Evolutionary conservation across 768 basidiomycete genomes (phyloP).

Genomic region (Pulveroboletus sp.): DNA sequence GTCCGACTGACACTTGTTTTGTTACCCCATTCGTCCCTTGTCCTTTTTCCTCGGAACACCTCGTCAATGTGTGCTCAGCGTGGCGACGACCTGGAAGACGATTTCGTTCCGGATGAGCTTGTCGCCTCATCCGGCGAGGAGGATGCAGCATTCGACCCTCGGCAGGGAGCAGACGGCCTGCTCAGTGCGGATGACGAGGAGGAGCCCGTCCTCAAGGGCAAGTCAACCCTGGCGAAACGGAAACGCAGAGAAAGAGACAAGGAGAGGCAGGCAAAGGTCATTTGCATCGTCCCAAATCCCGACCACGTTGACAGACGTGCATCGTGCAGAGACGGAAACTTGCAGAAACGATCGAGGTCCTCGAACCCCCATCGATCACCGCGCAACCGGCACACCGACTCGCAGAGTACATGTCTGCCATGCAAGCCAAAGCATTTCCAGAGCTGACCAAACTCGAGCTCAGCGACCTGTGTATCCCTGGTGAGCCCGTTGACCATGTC

Average conservation of each 20-base stretch:
- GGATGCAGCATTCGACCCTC: constrained; percentile 23
- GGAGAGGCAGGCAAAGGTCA: constrained; percentile 68
- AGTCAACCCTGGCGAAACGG: constrained; percentile 48
- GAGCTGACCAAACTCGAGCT: constrained; percentile 77
- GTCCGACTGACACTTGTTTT: too few relatives aligned
- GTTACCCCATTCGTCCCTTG: too few relatives aligned
- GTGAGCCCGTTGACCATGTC: constrained; percentile 41
- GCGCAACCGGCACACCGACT: constrained; percentile 55
- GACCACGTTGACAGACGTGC: constrained; percentile 7
- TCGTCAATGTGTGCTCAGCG: constrained; percentile 35
- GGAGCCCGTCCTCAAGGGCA: constrained; percentile 20
- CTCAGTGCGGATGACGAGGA: constrained; percentile 46
- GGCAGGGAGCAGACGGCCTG: constrained; percentile 30
- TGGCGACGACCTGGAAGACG: constrained; percentile 84
- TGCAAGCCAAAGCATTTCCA: constrained; percentile 69
- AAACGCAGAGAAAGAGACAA: constrained; percentile 74
- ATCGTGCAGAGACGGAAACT: constrained; percentile 59
- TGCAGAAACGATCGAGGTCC: constrained; percentile 40
- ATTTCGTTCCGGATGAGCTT: constrained; percentile 69
- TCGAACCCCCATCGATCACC: constrained; percentile 46
- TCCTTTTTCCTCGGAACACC: too few relatives aligned
- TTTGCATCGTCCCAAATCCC: constrained; percentile 11
- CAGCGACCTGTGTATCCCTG: constrained; percentile 72
- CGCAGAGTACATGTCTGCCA: constrained; percentile 58
- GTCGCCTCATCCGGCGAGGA: constrained; percentile 67